Conservation (phyloP, 768 basidiomycete species). For the Artomyces pyxidatus region DNA sequence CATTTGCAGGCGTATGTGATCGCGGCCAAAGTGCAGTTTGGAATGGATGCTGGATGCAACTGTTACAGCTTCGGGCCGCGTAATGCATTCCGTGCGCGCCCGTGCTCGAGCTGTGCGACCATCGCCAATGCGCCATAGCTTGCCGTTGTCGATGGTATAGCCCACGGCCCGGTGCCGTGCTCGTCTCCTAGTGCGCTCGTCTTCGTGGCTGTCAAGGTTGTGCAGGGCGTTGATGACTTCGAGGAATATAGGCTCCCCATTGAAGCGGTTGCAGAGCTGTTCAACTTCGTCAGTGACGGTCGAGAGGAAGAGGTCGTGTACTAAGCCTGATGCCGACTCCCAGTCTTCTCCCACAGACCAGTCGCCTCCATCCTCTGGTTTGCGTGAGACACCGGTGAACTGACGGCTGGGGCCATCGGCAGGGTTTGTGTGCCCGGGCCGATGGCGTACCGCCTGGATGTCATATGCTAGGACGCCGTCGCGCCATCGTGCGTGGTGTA, state of each 20-base stretch:
- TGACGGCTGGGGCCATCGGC: constrained; percentile 21
- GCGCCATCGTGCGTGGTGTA: constrained; percentile 27
- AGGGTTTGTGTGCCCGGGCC: constrained; percentile 18
- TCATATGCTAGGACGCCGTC: constrained; percentile 25
- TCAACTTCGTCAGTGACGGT: not conserved
- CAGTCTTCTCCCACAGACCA: constrained; percentile 24
- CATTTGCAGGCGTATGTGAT: constrained; percentile 25
- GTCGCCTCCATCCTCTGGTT: constrained; percentile 9
- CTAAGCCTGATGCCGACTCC: constrained; percentile 15
- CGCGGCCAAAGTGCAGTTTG: constrained; percentile 10
- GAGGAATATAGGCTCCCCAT: constrained; percentile 3
- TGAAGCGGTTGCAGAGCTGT: not conserved
- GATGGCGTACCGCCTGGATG: constrained; percentile 18
- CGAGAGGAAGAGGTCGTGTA: constrained; percentile 9
- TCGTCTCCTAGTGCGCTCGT: not conserved
- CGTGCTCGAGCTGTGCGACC: constrained; percentile 8
- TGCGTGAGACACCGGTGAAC: constrained; percentile 7
- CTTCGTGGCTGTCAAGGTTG: not conserved
- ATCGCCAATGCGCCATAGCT: constrained; percentile 19
- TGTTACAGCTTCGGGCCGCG: not conserved
- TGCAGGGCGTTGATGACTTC: constrained; percentile 7
- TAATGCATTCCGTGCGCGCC: constrained; percentile 4
- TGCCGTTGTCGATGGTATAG: constrained; percentile 7
- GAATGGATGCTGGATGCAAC: not conserved
- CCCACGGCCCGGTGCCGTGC: not conserved